Conservation (phyloP, 345 rosid genomes). For the Euphorbia tirucalli region DNA sequence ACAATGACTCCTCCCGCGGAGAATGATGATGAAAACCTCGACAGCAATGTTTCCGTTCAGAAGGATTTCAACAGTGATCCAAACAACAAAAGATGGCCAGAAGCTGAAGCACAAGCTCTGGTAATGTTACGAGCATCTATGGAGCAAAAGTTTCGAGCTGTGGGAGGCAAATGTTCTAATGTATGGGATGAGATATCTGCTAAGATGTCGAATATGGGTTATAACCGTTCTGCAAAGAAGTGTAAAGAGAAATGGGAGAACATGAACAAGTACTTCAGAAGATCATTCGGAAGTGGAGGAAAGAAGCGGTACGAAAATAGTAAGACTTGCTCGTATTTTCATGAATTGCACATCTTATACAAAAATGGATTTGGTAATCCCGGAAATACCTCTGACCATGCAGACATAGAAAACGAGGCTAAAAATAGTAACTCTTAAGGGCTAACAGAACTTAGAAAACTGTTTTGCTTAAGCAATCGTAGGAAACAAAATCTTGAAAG, state of each 20-base stretch:
- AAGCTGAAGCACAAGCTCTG: constrained; percentile 66
- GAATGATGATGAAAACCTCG: constrained; percentile 23
- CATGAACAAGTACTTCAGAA: constrained; percentile 68
- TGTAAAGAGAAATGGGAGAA: constrained; percentile 91
- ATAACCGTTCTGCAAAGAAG: constrained; percentile 53
- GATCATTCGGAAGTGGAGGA: constrained; percentile 36
- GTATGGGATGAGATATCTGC: constrained; percentile 71
- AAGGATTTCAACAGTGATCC: constrained; percentile 13
- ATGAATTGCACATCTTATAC: constrained; percentile 46
- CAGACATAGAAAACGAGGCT: constrained; percentile 2
- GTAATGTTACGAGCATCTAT: constrained; percentile 48
- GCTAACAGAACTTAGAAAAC: neutral
- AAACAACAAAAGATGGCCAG: constrained; percentile 56
- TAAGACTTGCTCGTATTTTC: constrained; percentile 49
- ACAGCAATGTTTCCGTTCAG: constrained; percentile 21
- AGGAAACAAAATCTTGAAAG: neutral
- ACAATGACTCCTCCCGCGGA: neutral
- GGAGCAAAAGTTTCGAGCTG: constrained; percentile 38
- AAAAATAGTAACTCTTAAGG: neutral
- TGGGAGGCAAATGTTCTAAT: constrained; percentile 35
- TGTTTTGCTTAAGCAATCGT: neutral
- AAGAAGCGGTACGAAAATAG: constrained; percentile 44
- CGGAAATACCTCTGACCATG: constrained; percentile 12
- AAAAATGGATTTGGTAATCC: constrained; percentile 32
- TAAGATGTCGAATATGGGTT: constrained; percentile 56